Percentiles rank a stretch among this genome's conserved stretches.
These are phyloP conservation scores for Elaeis guineensis DNA, from an alignment of 176 grass and related monocot species.

Conservation along the genomic window DNA sequence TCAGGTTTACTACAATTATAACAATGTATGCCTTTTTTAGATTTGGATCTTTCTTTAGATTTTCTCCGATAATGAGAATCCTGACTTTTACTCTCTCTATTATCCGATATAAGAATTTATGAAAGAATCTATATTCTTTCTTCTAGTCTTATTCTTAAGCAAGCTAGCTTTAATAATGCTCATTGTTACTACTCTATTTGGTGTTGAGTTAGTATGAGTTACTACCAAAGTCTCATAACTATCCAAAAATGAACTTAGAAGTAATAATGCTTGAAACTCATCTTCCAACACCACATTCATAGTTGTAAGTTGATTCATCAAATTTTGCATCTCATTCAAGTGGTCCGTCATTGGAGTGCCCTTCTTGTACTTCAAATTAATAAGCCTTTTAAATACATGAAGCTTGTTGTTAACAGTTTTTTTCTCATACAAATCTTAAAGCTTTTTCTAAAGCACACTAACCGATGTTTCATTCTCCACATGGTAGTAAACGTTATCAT, in stretches of 20 bases:
- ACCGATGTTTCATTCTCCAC: no score
- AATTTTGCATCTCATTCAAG: constrained; percentile 11
- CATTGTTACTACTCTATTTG: constrained; percentile 11
- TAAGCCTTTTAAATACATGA: background rate
- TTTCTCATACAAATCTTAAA: background rate
- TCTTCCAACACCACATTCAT: constrained; percentile 9
- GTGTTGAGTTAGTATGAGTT: background rate
- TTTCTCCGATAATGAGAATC: background rate
- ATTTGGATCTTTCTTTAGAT: constrained; percentile 2
- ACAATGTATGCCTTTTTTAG: background rate
- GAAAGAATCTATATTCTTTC: background rate
- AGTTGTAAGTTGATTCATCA: background rate
- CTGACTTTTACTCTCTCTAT: background rate
- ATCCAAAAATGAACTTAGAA: background rate
- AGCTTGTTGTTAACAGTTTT: background rate
- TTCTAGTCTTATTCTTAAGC: constrained; percentile 2
- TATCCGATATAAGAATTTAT: background rate
- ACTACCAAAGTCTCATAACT: background rate
- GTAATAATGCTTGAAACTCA: no score
- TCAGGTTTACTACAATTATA: background rate
- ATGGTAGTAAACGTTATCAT: no score
- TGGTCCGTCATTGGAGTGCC: background rate
- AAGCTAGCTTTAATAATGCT: background rate
- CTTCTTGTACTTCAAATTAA: constrained; percentile 8
- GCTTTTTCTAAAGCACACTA: no score